Conservation (phyloP, 2,329 filamentous ascomycete species). For the Didymella sp. region DNA sequence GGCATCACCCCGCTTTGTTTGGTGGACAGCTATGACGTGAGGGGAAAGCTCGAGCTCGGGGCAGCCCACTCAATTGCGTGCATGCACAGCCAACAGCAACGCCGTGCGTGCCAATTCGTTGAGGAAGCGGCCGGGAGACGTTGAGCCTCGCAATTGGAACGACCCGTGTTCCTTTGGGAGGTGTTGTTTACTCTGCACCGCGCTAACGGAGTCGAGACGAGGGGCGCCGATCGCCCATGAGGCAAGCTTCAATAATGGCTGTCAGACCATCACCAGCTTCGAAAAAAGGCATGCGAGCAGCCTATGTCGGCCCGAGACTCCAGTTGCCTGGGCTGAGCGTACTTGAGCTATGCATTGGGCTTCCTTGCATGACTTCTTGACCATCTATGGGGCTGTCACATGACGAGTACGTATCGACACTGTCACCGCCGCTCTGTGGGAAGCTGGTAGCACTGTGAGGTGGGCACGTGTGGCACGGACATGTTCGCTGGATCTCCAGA, state of each 20-base stretch:
- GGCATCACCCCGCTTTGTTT: conserved; percentile 27
- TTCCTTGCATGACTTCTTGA: neutral
- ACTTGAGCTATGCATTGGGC: neutral
- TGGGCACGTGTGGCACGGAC: neutral
- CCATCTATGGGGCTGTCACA: neutral
- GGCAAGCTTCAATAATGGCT: conserved; percentile 19
- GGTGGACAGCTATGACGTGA: conserved; percentile 28
- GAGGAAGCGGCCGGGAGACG: conserved; percentile 17
- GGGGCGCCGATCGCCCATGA: conserved; percentile 11
- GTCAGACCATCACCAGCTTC: conserved; percentile 17
- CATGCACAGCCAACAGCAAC: conserved; percentile 18
- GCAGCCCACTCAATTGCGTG: conserved; percentile 22
- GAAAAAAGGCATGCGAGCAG: neutral
- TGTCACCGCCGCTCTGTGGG: neutral
- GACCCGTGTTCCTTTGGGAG: conserved; percentile 6
- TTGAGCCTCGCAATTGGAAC: conserved; percentile 20
- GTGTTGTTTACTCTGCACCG: conserved; percentile 9
- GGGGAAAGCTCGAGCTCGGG: conserved; percentile 24
- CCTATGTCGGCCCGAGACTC: conserved; percentile 12
- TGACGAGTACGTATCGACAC: no score
- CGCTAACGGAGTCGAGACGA: conserved; percentile 21
- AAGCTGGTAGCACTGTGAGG: neutral
- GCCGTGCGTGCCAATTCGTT: conserved; percentile 18
- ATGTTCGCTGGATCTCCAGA: neutral
- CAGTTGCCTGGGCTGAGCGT: neutral